These are phyloP conservation scores for Nitzschia sp. DNA, from an alignment of 108 stramenopile genomes.

Conservation along the genomic window DNA sequence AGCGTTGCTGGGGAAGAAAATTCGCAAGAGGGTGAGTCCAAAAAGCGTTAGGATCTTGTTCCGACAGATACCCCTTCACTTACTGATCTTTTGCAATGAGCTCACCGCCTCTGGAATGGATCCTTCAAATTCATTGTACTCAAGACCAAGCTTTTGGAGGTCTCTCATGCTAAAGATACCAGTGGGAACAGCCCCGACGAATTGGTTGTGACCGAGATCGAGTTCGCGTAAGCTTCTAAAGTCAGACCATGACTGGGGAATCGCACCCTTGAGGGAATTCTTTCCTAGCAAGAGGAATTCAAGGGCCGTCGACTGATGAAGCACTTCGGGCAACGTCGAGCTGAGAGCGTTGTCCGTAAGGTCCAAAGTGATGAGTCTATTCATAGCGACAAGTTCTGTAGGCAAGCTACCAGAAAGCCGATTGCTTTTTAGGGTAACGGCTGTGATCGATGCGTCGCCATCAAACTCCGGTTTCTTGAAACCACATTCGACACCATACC, in stretches of 20 bases:
- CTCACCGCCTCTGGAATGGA: constrained; percentile 18
- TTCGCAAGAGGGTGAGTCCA: not conserved
- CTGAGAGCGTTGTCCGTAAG: constrained; percentile 27
- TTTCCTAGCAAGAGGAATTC: constrained; percentile 8
- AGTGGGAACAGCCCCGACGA: constrained; percentile 40
- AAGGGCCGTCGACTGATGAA: constrained; percentile 15
- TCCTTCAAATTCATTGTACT: constrained; percentile 35
- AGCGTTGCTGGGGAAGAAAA: not conserved
- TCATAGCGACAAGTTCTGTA: constrained; percentile 35
- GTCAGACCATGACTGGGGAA: constrained; percentile 33
- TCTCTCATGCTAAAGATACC: constrained; percentile 17
- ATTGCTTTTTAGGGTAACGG: constrained; percentile 24
- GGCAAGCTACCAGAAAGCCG: constrained; percentile 32
- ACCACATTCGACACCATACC: constrained; percentile 50
- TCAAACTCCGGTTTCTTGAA: not conserved
- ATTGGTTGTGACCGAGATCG: constrained; percentile 41
- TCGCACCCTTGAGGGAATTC: constrained; percentile 30
- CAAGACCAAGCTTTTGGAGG: constrained; percentile 17
- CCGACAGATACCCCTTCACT: too few species aligned
- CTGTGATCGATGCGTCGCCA: constrained; percentile 12
- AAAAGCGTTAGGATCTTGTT: too few species aligned
- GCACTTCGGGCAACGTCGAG: constrained; percentile 29
- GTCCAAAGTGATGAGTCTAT: constrained; percentile 9
- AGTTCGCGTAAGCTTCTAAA: constrained; percentile 34
- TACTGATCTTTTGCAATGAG: not conserved